phyloP scores from a whole-genome alignment of 164 flowering plant genomes.

The Paratinospora sagittata region DNA sequence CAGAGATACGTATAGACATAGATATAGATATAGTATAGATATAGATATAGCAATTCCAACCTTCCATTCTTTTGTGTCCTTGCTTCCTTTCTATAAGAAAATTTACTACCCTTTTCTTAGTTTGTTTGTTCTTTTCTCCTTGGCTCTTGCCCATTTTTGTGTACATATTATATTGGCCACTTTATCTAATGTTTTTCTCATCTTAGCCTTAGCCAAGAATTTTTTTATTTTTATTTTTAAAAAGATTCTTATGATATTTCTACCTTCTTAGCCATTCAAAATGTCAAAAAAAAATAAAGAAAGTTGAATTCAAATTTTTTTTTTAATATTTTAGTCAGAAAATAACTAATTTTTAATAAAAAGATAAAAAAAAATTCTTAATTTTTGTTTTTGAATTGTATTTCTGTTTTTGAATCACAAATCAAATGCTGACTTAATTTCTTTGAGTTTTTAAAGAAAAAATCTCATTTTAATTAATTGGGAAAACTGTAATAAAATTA shows the following conservation, averaged over 20 bases:
- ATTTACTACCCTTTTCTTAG: not conserved
- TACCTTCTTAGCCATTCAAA: not conserved
- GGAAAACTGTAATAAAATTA: too few relatives aligned
- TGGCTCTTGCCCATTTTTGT: not conserved
- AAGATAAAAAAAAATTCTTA: not conserved
- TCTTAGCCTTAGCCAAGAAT: not conserved
- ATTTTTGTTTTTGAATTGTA: not conserved
- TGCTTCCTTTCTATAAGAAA: not conserved
- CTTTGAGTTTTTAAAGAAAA: too few relatives aligned
- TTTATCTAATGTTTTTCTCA: not conserved
- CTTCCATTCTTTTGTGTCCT: not conserved
- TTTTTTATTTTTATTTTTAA: too few relatives aligned
- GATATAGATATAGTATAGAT: too few relatives aligned
- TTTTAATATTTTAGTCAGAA: too few relatives aligned
- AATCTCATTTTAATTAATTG: too few relatives aligned
- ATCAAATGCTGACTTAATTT: too few relatives aligned
- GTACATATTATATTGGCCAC: not conserved
- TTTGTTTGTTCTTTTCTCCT: not conserved
- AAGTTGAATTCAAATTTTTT: too few relatives aligned
- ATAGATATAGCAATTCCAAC: too few relatives aligned
- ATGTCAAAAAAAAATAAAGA: too few relatives aligned
- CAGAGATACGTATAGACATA: not conserved
- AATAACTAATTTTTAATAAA: not conserved
- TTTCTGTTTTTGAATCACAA: not conserved
- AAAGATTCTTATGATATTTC: not conserved